Evolutionary conservation across 768 basidiomycete genomes (phyloP).

Genomic region (Leucocoprinus leucothites): DNA sequence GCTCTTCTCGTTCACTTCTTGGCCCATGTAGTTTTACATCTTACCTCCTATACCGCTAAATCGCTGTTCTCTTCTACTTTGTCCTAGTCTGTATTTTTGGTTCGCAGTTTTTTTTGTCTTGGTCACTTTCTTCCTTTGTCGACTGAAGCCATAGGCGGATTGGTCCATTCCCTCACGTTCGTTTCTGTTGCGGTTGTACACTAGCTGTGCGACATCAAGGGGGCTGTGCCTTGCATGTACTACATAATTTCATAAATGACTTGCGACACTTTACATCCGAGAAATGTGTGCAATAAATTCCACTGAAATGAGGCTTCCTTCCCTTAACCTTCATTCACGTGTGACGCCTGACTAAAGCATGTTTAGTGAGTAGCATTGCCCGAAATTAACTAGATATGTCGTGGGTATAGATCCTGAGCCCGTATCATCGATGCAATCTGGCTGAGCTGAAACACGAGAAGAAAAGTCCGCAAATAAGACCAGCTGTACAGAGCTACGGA

Average conservation of each 20-base stretch:
- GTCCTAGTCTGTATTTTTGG: slow-evolving; percentile 9
- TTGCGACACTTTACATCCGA: slow-evolving; percentile 6
- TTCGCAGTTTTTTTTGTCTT: neutral
- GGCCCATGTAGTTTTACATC: slow-evolving; percentile 6
- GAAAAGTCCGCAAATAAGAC: neutral
- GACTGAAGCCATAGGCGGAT: slow-evolving; percentile 5
- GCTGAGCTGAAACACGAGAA: neutral
- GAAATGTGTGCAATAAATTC: slow-evolving; percentile 1
- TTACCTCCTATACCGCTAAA: neutral
- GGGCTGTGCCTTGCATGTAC: slow-evolving; percentile 11
- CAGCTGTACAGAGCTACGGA: slow-evolving; percentile 1
- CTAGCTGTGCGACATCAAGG: slow-evolving; percentile 7
- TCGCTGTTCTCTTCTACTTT: neutral
- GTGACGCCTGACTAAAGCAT: neutral
- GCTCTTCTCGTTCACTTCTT: slow-evolving; percentile 1
- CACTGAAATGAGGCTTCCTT: neutral
- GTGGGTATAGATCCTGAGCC: neutral
- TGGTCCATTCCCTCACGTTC: neutral
- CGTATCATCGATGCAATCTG: neutral
- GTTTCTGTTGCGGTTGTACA: neutral
- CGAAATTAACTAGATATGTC: neutral
- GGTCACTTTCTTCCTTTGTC: slow-evolving; percentile 1
- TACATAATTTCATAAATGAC: slow-evolving; percentile 2
- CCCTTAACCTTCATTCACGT: neutral
- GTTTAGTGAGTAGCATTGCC: neutral